Conservation (phyloP, 73 alveolate species). For the Paramecium sonneborni region DNA sequence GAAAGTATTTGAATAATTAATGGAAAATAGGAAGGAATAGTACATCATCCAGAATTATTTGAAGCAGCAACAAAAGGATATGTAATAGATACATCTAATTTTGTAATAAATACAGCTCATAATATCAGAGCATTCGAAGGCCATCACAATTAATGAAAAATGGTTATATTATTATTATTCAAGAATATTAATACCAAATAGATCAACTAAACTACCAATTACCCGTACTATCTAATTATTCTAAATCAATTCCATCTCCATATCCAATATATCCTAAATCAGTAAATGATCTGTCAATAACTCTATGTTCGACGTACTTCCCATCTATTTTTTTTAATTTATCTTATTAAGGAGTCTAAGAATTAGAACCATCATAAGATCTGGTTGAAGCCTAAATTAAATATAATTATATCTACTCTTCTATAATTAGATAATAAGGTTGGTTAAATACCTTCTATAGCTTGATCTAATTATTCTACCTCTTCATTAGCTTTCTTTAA, state of each 20-base stretch:
- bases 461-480: neutral
- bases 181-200: neutral
- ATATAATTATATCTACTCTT: neutral
- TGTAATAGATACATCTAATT: constrained; percentile 88
- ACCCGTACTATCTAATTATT: constrained; percentile 38
- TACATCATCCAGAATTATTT: constrained; percentile 89
- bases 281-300: constrained; percentile 20
- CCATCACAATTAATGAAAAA: constrained; percentile 74
- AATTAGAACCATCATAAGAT: constrained; percentile 34
- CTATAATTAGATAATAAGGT: neutral
- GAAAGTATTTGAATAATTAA: constrained; percentile 53
- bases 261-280: constrained; percentile 57
- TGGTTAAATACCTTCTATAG: neutral
- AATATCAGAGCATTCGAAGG: constrained; percentile 86
- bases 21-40: constrained; percentile 76
- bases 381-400: constrained; percentile 32
- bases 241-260: constrained; percentile 55
- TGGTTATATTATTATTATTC: neutral
- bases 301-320: constrained; percentile 14
- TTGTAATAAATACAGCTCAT: constrained; percentile 85
- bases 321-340: neutral
- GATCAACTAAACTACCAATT: constrained; percentile 45
- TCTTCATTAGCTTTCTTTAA: constrained; percentile 8
- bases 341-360: constrained; percentile 30
- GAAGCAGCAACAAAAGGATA: constrained; percentile 85